Evolutionary conservation across 1,284 basidiomycete genomes (phyloP).

Genomic region (Microbotryum violaceum): DNA sequence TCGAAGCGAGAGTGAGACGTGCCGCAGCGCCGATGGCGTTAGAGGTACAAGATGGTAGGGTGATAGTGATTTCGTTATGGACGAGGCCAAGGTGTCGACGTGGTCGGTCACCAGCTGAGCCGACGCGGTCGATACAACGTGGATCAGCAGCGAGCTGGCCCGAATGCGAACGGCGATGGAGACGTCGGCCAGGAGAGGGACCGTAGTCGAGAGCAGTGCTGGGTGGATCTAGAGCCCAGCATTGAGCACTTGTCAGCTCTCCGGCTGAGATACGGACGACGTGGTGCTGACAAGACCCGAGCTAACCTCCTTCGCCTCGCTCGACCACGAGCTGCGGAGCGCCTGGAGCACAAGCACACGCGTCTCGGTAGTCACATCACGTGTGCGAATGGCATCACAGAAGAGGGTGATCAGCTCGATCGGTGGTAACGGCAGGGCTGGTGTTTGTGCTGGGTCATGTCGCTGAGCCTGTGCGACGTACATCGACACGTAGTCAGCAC

Average conservation of each 20-base stretch:
- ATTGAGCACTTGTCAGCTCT: not conserved
- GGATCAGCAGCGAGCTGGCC: not conserved
- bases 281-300: not conserved
- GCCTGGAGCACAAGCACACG: not conserved
- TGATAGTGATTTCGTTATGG: too few species aligned
- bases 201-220: not conserved
- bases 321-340: not conserved
- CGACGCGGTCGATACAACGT: too few species aligned
- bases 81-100: too few species aligned
- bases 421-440: not conserved
- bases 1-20: too few species aligned
- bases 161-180: slow-evolving; percentile 2
- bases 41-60: too few species aligned
- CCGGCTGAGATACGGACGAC: not conserved
- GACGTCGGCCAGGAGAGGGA: slow-evolving; percentile 4
- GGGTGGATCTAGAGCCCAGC: not conserved
- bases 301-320: slow-evolving; percentile 6
- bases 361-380: too few species aligned
- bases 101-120: too few species aligned
- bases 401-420: not conserved
- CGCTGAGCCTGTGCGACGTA: too few species aligned
- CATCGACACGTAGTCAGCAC: too few species aligned
- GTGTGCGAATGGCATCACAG: not conserved
- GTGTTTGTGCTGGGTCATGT: not conserved
- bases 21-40: too few species aligned